Base-by-base conservation (phyloP, 805 yeast genomes). In the Kregervanrija fluxuum region DNA sequence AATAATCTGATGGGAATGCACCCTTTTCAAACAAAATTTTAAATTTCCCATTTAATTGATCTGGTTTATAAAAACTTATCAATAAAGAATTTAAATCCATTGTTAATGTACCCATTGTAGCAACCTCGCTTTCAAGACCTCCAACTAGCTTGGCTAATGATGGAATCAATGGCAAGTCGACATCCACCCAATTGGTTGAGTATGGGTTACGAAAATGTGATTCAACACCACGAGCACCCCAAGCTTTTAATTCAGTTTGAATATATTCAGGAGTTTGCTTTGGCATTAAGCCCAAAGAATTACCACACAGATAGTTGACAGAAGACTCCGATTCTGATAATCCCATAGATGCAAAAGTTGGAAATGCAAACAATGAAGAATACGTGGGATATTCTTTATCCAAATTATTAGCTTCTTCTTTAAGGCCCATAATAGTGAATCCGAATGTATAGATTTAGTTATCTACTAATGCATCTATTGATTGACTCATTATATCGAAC, bases 211-310 rank as follows among this genome's bases (percentile, higher is more conserved):
- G 73, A 64, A 83, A 83, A 62, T 90, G 98, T 0, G 93, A 77
- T 49, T 85, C 89, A 8, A 90, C 98, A 2, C 81, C 98, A 32
- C 89, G 67, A 28, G 61, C 69, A 30, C 77, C 70, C 98, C 98
- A 90, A 0, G 93, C 95, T 51, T 79, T 75, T 40, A 90, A 66
- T 61, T 90, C 97, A 35, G 68, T 71, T 40, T 64, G 63, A 12
- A 90, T 67, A 12, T 85, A 84, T 6, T 52, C 50, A 32, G 75
- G 67, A 0, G 90, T 80, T 8, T 68, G 57, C 41, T 64, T 68
- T 0, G 98, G 97, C 90, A 88, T 85, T 47, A 90, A 66, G 0
- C 98, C 98, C 6, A 90, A 75, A n/a, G 96, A 87, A 67, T 90
- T 91, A 2, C 98, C 98, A 64, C 96, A 88, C 39, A 90, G 68